Conservation (phyloP, 2,329 filamentous ascomycete species). For the Pestalotiopsis sp. region DNA sequence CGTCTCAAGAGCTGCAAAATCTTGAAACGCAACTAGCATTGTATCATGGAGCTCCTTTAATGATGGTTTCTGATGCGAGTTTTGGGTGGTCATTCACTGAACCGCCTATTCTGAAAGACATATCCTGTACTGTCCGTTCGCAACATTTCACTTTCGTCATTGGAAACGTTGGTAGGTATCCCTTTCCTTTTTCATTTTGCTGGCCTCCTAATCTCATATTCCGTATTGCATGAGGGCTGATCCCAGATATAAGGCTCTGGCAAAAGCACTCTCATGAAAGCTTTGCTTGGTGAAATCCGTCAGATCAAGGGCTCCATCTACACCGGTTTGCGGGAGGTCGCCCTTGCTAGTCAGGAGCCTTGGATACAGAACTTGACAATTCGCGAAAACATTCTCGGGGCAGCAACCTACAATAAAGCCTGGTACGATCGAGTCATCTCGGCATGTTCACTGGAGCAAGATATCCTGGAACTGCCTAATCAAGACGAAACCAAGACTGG, state of each 20-base stretch:
- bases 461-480: slow-evolving; percentile 12
- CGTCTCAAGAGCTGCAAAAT: background rate
- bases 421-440: slow-evolving; percentile 16
- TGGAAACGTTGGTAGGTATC: background rate
- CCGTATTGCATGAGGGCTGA: background rate
- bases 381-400: slow-evolving; percentile 17
- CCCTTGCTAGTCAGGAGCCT: slow-evolving; percentile 21
- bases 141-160: background rate
- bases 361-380: slow-evolving; percentile 23
- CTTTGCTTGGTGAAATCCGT: slow-evolving; percentile 28
- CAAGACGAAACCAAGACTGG: slow-evolving; percentile 18
- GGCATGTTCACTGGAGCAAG: slow-evolving; percentile 13
- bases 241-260: slow-evolving; percentile 33
- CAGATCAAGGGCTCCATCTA: slow-evolving; percentile 12
- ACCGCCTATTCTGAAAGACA: background rate
- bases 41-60: background rate
- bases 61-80: background rate
- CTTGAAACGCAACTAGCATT: background rate
- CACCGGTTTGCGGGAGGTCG: slow-evolving; percentile 6
- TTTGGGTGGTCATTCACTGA: background rate
- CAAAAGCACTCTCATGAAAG: slow-evolving; percentile 40
- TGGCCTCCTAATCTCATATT: background rate
- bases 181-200: background rate
- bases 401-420: slow-evolving; percentile 12
- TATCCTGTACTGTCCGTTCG: background rate